Conservation (phyloP, 2,329 filamentous ascomycete genomes). For the Chaetomiaceae sp. region DNA sequence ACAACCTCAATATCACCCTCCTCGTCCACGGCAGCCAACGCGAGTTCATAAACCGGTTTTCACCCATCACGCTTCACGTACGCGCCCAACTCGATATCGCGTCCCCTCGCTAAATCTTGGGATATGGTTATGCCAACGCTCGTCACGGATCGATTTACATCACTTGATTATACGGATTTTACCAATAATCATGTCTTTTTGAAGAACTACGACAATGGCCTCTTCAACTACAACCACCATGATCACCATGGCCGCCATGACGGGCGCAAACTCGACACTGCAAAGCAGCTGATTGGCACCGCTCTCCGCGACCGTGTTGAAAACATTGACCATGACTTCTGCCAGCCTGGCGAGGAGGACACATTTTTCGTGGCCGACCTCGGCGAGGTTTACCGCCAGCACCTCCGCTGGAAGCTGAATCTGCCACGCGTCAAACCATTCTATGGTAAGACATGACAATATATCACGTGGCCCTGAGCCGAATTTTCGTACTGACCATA, state of each 20-base stretch:
- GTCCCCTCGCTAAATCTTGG: constrained; percentile 35
- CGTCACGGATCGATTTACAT: constrained; percentile 51
- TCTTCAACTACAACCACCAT: constrained; percentile 37
- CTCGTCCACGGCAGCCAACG: not conserved
- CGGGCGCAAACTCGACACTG: constrained; percentile 34
- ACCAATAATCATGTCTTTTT: constrained; percentile 45
- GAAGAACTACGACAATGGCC: constrained; percentile 38
- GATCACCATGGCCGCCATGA: constrained; percentile 41
- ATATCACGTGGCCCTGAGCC: constrained; percentile 32
- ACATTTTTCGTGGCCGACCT: constrained; percentile 98
- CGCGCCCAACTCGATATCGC: not conserved
- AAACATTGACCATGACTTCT: constrained; percentile 78
- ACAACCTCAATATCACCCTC: constrained; percentile 1
- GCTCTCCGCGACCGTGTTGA: constrained; percentile 83
- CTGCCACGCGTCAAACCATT: constrained; percentile 90
- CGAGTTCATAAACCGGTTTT: constrained; percentile 7
- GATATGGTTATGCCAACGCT: constrained; percentile 65
- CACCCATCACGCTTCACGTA: not conserved
- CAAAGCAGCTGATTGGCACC: constrained; percentile 80
- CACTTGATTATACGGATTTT: constrained; percentile 43
- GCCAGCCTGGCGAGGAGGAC: constrained; percentile 90
- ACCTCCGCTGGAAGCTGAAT: constrained; percentile 95
- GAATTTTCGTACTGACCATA: not conserved
- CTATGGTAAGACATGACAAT: constrained; percentile 59
- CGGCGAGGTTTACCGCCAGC: constrained; percentile 97